phyloP scores from a whole-genome alignment of 2,329 filamentous ascomycete genomes.

The Cadophora malorum region DNA sequence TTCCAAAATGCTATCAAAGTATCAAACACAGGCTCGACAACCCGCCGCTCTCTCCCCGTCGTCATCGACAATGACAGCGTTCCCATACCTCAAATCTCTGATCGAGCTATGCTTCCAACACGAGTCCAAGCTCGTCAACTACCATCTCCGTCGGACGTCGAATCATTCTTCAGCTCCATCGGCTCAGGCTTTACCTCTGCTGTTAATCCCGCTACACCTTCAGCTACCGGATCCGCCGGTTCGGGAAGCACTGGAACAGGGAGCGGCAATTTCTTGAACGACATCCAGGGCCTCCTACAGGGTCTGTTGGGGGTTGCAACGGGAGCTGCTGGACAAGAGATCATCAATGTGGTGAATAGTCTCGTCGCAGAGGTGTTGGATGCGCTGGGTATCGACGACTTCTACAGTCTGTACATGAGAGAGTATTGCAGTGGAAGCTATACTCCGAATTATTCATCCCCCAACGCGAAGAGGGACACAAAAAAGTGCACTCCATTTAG shows the following conservation, averaged over 20 bases:
- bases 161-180: conserved; percentile 30
- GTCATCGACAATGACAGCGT: not conserved
- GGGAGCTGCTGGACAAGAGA: conserved; percentile 14
- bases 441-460: conserved; percentile 21
- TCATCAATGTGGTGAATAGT: conserved; percentile 22
- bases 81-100: not conserved
- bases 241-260: not conserved
- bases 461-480: conserved; percentile 21
- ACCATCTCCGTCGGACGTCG: conserved; percentile 19
- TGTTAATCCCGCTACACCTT: conserved; percentile 12
- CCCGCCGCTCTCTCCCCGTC: not conserved
- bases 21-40: conserved; percentile 19
- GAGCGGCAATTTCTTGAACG: conserved; percentile 5
- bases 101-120: not conserved
- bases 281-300: conserved; percentile 21
- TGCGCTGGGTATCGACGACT: conserved; percentile 30
- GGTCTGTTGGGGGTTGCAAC: conserved; percentile 24
- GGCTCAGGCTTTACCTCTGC: conserved; percentile 11
- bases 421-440: conserved; percentile 30
- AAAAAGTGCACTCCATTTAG: conserved; percentile 26
- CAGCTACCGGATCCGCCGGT: conserved; percentile 7
- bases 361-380: conserved; percentile 22
- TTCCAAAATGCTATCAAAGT: conserved; percentile 34
- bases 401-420: conserved; percentile 31
- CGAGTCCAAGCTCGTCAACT: conserved; percentile 7